Base-by-base conservation (phyloP, 495 filamentous ascomycete species). In the Jackrogersella multiformis region DNA sequence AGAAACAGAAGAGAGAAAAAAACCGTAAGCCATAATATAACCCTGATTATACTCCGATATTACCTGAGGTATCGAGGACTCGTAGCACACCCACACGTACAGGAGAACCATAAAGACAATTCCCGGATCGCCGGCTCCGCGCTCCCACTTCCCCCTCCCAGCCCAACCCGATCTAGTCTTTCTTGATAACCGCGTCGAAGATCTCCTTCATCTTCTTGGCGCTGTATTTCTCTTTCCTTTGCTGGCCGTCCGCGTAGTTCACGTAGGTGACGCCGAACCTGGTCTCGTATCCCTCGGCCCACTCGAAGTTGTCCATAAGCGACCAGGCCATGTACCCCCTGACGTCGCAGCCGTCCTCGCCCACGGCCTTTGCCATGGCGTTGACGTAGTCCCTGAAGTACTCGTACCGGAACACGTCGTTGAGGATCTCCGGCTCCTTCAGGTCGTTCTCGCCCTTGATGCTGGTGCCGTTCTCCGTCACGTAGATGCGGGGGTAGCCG, bases 221-320 rank as follows among this genome's bases (percentile, higher is more conserved):
- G 75, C 89, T 92, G 80, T 92, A 89, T 86, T 93, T 93, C 26
- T 90, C 89, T 54, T 88, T 83, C 36, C 91, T 79, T 82, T 90
- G 89, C 81, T 92, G 89, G 28, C 85, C 86, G 55, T 90, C 86
- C 65, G 84, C 80, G 68, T 93, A 92, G 78, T 92, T 90, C 36
- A 93, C 89, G 74, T 82, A 92, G 5, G 89, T 92, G 44, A 92
- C 88, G 36, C 90, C 90, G 69, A 93, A 93, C 20, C 90, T 82
- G n/a, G 90, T 91, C 77, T 91, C 88, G 75, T 92, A 92, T n/a
- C 90, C 90, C 69, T 93, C 90, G 48, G 90, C 89, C 84, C 84
- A 87, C 77, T 86, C 85, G 68, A 86, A 86, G 74, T 86, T 87
- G 64, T 94, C 90, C 84, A 93, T 86, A 74, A 94, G 83, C 72